Evolutionary conservation across 495 filamentous ascomycete genomes (phyloP).

Genomic region (Talaromyces stipitatus): DNA sequence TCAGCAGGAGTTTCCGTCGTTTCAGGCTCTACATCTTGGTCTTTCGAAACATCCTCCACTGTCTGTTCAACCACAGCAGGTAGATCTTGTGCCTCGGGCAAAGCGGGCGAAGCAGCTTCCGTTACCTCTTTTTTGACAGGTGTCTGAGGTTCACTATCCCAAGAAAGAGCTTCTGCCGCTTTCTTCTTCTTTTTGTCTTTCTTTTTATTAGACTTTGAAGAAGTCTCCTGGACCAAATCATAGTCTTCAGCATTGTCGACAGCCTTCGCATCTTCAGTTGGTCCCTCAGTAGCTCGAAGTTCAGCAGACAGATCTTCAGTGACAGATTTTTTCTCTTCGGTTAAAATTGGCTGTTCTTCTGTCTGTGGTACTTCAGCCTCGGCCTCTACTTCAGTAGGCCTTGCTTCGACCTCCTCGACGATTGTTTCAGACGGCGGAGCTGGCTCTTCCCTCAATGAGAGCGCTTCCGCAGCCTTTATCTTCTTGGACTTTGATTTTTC

Average conservation of each 20-base stretch:
- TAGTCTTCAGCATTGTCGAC: not conserved
- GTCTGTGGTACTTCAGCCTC: not conserved
- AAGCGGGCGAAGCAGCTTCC: not conserved
- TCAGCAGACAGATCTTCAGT: not conserved
- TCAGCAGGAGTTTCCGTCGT: not conserved
- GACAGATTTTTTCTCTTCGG: not conserved
- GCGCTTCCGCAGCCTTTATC: not conserved
- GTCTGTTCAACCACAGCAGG: not conserved
- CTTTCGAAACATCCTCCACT: not conserved
- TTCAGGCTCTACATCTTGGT: not conserved
- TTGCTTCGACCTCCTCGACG: not conserved
- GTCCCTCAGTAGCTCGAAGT: not conserved
- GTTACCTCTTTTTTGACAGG: not conserved
- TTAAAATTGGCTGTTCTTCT: not conserved
- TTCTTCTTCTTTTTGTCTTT: constrained; percentile 18
- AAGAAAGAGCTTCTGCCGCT: not conserved
- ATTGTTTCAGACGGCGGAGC: not conserved
- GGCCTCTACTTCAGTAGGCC: not conserved
- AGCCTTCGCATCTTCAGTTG: not conserved
- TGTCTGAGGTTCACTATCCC: not conserved
- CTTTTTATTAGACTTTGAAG: constrained; percentile 6
- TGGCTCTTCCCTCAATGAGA: not conserved
- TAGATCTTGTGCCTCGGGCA: not conserved
- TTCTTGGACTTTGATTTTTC: constrained; percentile 1
- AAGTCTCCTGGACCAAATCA: not conserved